These are phyloP conservation scores for Podospora pseudoanserina DNA, from an alignment of 495 filamentous ascomycete genomes.

Conservation along the genomic window DNA sequence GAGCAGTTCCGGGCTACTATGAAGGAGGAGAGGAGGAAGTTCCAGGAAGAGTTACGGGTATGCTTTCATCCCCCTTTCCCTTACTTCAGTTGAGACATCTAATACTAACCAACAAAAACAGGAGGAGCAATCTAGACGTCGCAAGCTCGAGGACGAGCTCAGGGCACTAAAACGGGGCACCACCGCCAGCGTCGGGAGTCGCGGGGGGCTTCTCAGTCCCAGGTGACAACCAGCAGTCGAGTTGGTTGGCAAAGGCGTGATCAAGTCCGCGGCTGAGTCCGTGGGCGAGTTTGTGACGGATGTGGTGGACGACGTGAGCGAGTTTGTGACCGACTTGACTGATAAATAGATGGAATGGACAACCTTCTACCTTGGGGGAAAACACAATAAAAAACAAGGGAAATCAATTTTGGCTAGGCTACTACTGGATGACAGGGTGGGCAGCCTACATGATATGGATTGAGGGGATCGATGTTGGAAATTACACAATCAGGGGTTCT, in stretches of 20 bases:
- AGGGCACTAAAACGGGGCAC: conserved; percentile 30
- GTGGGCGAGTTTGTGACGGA: background rate
- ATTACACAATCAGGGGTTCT: background rate
- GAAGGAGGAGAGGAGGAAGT: conserved; percentile 51
- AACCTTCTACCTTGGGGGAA: background rate
- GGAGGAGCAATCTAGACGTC: conserved; percentile 46
- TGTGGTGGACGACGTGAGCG: background rate
- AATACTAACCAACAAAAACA: conserved; percentile 25
- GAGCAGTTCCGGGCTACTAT: conserved; percentile 42
- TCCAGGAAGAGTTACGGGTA: conserved; percentile 49
- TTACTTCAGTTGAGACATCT: background rate
- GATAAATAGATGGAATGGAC: background rate
- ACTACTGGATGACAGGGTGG: background rate
- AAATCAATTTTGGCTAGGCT: background rate
- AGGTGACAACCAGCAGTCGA: conserved; percentile 2
- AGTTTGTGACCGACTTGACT: background rate
- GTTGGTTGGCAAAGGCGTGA: background rate
- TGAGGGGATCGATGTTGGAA: background rate
- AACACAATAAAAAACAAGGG: background rate
- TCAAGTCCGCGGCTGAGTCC: background rate
- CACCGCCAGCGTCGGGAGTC: background rate
- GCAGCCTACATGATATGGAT: background rate
- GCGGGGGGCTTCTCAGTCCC: background rate
- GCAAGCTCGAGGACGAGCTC: conserved; percentile 47
- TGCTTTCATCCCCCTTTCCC: conserved; percentile 19